A percentile compares a stretch with the other conserved stretches of the same genome.
These are phyloP conservation scores for Trichoderma sp. DNA, from an alignment of 2,329 filamentous ascomycete species.

Conservation along the genomic window DNA sequence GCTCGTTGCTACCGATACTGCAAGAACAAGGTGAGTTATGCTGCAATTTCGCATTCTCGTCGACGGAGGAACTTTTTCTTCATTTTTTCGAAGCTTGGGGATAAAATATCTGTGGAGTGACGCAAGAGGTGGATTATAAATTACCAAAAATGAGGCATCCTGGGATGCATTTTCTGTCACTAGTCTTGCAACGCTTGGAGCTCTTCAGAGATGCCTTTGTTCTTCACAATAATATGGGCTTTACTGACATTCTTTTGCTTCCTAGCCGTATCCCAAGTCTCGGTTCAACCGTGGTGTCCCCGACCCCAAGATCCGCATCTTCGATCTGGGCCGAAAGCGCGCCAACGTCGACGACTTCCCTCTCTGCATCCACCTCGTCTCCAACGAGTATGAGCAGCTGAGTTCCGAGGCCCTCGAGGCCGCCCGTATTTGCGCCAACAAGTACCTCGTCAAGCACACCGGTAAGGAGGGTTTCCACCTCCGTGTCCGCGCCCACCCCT, in stretches of 20 bases:
- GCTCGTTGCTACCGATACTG: slow-evolving; percentile 99
- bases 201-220: neutral
- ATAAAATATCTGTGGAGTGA: slow-evolving; percentile 13
- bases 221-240: neutral
- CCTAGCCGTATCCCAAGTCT: slow-evolving; percentile 94
- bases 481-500: slow-evolving; percentile 87
- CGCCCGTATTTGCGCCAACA: slow-evolving; percentile 99
- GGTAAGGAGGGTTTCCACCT: slow-evolving; percentile 75
- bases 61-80: slow-evolving; percentile 18
- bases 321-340: slow-evolving; percentile 98
- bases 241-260: slow-evolving; percentile 23
- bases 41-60: neutral
- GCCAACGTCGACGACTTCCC: slow-evolving; percentile 99
- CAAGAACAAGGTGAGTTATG: slow-evolving; percentile 94
- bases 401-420: slow-evolving; percentile 99
- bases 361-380: slow-evolving; percentile 97
- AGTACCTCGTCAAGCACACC: slow-evolving; percentile 75
- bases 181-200: neutral
- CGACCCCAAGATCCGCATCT: slow-evolving; percentile 87
- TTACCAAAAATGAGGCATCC: slow-evolving; percentile 7
- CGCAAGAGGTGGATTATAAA: slow-evolving; percentile 11
- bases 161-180: neutral
- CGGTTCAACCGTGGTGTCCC: slow-evolving; percentile 99
- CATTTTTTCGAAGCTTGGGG: neutral
- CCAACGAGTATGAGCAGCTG: slow-evolving; percentile 99